A percentile compares a stretch with the other conserved stretches of the same genome.
Evolutionary conservation across 2,329 filamentous ascomycete species (phyloP).

Genomic region (Coniochaeta sp.): DNA sequence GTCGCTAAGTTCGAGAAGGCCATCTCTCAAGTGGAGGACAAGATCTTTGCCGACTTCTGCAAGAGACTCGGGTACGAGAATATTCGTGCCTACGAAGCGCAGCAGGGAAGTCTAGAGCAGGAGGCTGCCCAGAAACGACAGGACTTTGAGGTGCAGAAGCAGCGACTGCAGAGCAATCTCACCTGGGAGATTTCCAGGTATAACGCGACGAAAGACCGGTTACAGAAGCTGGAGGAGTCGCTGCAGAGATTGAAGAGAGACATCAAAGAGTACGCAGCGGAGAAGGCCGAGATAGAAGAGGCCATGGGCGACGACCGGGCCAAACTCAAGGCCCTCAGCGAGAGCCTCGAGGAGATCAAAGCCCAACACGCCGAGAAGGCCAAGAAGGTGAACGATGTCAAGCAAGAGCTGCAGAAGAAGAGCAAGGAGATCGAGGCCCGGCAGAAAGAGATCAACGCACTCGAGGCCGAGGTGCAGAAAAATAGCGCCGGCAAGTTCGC

Average conservation of each 20-base stretch:
- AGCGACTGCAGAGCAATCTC: constrained; percentile 58
- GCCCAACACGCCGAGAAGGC: constrained; percentile 45
- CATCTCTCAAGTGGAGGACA: constrained; percentile 78
- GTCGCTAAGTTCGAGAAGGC: constrained; percentile 49
- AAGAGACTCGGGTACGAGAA: constrained; percentile 77
- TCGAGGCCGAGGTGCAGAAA: constrained; percentile 83
- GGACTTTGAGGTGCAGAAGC: constrained; percentile 78
- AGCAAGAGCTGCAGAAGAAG: constrained; percentile 73
- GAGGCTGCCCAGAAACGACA: constrained; percentile 82
- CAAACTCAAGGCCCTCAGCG: constrained; percentile 68
- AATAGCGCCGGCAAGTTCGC: constrained; percentile 79
- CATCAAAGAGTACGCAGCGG: constrained; percentile 60
- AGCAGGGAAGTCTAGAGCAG: constrained; percentile 87
- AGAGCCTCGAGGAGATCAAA: constrained; percentile 63
- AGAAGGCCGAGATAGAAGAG: constrained; percentile 69
- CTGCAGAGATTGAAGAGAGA: constrained; percentile 60
- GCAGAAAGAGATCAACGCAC: constrained; percentile 64
- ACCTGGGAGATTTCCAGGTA: constrained; percentile 48
- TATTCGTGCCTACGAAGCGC: constrained; percentile 87
- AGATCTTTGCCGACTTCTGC: constrained; percentile 82
- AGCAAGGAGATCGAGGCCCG: constrained; percentile 72
- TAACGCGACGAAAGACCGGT: constrained; percentile 56
- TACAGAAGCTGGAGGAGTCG: constrained; percentile 60
- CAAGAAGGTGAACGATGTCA: constrained; percentile 69
- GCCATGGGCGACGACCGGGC: constrained; percentile 66